Conservation (phyloP, 768 basidiomycete genomes). For the Mycena rosella region DNA sequence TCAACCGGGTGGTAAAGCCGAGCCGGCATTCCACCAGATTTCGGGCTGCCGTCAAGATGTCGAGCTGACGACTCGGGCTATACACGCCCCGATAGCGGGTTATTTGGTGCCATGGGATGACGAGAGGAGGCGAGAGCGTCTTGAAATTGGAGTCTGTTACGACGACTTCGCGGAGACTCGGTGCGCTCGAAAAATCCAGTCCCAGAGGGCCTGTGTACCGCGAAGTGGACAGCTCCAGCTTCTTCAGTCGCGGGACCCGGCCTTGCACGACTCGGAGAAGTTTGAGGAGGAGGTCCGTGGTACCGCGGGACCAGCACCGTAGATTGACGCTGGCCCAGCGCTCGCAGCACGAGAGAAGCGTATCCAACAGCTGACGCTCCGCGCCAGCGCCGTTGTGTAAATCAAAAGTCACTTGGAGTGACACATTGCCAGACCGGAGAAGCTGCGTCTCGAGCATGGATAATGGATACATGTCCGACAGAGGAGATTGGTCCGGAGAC, state of each 20-base stretch:
- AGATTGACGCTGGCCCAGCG: not conserved
- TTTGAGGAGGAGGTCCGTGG: not conserved
- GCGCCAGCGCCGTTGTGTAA: too few species aligned
- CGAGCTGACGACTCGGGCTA: not conserved
- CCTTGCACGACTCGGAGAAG: not conserved
- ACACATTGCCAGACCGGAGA: not conserved
- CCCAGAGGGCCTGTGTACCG: too few species aligned
- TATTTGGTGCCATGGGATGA: not conserved
- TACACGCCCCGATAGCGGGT: not conserved
- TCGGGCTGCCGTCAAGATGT: not conserved
- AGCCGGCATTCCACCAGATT: not conserved
- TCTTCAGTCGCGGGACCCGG: not conserved
- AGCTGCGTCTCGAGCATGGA: constrained; percentile 8
- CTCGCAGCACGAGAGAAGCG: not conserved
- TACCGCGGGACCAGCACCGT: not conserved
- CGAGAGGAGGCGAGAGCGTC: not conserved
- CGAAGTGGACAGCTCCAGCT: too few species aligned
- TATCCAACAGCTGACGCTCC: not conserved
- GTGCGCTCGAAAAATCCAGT: not conserved
- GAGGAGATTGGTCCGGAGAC: not conserved
- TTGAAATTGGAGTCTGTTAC: not conserved
- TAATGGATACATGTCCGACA: not conserved
- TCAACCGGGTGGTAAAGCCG: too few species aligned
- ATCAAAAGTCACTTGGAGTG: not conserved
- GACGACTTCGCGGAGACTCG: not conserved